Base-by-base conservation (phyloP, 345 rosid species). In the Bruguiera sexangula region DNA sequence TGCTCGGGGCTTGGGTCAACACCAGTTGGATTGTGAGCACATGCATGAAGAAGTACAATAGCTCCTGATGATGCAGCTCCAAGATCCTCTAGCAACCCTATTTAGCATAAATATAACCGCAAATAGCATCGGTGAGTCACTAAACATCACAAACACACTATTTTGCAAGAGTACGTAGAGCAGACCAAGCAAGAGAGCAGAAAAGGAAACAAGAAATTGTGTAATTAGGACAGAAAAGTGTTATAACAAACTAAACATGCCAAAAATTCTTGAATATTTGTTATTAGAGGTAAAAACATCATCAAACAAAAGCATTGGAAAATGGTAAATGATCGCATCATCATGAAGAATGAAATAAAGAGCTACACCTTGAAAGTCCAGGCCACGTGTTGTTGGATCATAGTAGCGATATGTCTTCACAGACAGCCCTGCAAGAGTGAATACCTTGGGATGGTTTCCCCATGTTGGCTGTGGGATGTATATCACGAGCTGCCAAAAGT, bases 11-110 rank as follows among this genome's bases (percentile, higher is more conserved):
- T 92, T 68, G 96, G 96, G 84, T 92, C 99, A 69, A 92, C 96
- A 64, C 97, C 99, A 54, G 97, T 92, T 22, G 99, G 98, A 77
- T 94, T 94, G 75, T 93, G 98, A 66, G 98, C 98, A 81, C 98
- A 93, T 15, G 97, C 97, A 85, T 93, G 97, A 73, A 93, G 98
- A 61, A 93, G 97, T 61, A 93, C 90, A 69, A 91, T 77, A 68
- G 98, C 80, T 69, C 98, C 96, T 34, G 85, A 79, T 65, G 91
- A 89, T 16, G 98, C 95, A 77, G 91, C 82, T 82, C 95, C 91
- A 76, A 93, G 92, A 75, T 93, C 98, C 82, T 93, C 91, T 20
- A 91, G 32, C 61, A 93, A 79, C 60, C 97, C 98, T 93, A 66
- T 10, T 24, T 22, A 15, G 63, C 65, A 29, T 29, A 34, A 37